phyloP scores from a whole-genome alignment of 2,329 filamentous ascomycete genomes.

The Aspergillus sp. region DNA sequence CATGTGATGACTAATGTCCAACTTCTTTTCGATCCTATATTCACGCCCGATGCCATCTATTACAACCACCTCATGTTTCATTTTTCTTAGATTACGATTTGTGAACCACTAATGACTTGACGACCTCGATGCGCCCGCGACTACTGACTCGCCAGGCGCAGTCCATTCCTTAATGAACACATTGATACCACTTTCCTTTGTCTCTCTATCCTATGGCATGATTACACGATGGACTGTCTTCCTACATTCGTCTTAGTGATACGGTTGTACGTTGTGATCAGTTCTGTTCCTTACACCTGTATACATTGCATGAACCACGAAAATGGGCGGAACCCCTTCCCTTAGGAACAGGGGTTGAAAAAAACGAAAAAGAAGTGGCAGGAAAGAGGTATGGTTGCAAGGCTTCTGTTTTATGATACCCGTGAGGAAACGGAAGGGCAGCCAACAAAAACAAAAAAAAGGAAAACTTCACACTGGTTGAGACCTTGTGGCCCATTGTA shows the following conservation, averaged over 20 bases:
- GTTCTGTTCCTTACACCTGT: slow-evolving; percentile 18
- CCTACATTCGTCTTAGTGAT: slow-evolving; percentile 20
- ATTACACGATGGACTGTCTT: slow-evolving; percentile 13
- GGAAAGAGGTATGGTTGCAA: slow-evolving; percentile 4
- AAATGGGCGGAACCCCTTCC: background rate
- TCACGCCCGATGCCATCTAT: slow-evolving; percentile 8
- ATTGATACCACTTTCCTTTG: slow-evolving; percentile 29
- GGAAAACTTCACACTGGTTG: background rate
- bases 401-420: slow-evolving; percentile 8
- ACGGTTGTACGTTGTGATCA: slow-evolving; percentile 18
- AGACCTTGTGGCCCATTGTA: slow-evolving; percentile 19
- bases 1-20: slow-evolving; percentile 40
- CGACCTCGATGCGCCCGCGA: slow-evolving; percentile 31
- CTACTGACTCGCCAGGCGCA: slow-evolving; percentile 40
- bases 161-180: slow-evolving; percentile 32
- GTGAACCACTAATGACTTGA: slow-evolving; percentile 33
- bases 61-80: slow-evolving; percentile 13
- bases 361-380: slow-evolving; percentile 5
- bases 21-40: slow-evolving; percentile 18
- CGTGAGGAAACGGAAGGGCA: slow-evolving; percentile 6
- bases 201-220: slow-evolving; percentile 16
- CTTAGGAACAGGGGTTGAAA: background rate
- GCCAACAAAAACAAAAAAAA: slow-evolving; percentile 1
- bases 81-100: slow-evolving; percentile 20
- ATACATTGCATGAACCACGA: slow-evolving; percentile 20